Base-by-base conservation (phyloP, 176 grass and related monocot species). In the Otatea glauca region DNA sequence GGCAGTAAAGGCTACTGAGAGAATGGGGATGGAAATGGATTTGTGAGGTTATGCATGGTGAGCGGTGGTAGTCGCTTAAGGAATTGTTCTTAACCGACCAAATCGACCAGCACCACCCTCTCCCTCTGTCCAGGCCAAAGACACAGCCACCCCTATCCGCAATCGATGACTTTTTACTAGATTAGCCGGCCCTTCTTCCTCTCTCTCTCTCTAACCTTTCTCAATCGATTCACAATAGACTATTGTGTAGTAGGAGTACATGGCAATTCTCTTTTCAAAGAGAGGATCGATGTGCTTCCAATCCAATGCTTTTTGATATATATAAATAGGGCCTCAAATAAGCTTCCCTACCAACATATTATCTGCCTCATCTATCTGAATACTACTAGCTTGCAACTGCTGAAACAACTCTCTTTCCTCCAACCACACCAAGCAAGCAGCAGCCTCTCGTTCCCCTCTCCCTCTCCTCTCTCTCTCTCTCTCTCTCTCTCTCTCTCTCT, bases 51-150 rank as follows among this genome's bases (percentile, higher is more conserved):
- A 51, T 50, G 51, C 51, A 20, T 21, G 20, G 7, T n/a, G 24
- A 58, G 74, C 18, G 84, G 65, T 84, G 63, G 54, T 66, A 12
- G 69, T 87, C n/a, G 70, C 55, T 86, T 68, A 13, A 27, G 14
- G 38, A 55, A 69, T 54, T 61, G 20, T 80, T 38, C 53, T 43
- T 58, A 50, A 35, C 91, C 91, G 84, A 65, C 88, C 91, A 93
- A 93, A 90, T 81, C 77, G 77, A 86, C 68, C 34, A 5, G 14
- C 65, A 71, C 51, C 50, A 18, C 39, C 24, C 29, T 39, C 49
- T 35, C 59, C 59, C 18, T 56, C 54, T n/a, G 18, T 56, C 54
- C 21, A 1, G 20, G 20, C 54, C 51, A 54, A 54, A 72, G 27
- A 6, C 29, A 41, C 75, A 34, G 71, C 79, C 53, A 79, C 48